Percentiles rank a stretch among this genome's conserved stretches.
phyloP scores from a whole-genome alignment of 805 yeast species.

The Clavispora asparagi region DNA sequence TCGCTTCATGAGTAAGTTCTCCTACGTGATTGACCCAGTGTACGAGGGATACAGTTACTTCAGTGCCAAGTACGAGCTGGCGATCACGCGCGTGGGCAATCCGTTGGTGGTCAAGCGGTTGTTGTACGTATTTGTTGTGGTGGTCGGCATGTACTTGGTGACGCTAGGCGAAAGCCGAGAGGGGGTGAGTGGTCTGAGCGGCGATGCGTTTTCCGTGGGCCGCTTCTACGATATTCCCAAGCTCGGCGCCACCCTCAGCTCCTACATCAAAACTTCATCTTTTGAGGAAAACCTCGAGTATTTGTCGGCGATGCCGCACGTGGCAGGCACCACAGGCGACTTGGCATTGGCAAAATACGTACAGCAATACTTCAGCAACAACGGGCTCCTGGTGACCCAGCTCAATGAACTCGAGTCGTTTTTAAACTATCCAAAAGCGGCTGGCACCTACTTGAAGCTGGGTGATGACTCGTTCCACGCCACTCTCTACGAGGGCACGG shows the following conservation, averaged over 20 bases:
- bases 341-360: slow-evolving; percentile 64
- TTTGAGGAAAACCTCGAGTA: slow-evolving; percentile 68
- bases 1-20: slow-evolving; percentile 38
- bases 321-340: slow-evolving; percentile 87
- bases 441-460: slow-evolving; percentile 23
- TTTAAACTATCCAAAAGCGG: slow-evolving; percentile 56
- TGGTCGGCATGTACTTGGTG: slow-evolving; percentile 52
- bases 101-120: slow-evolving; percentile 79
- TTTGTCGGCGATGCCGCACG: slow-evolving; percentile 75
- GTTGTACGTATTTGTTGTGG: slow-evolving; percentile 61
- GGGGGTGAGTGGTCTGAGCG: slow-evolving; percentile 33
- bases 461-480: slow-evolving; percentile 36
- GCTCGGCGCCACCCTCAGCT: slow-evolving; percentile 45
- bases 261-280: slow-evolving; percentile 46
- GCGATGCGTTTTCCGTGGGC: slow-evolving; percentile 43
- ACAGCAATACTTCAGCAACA: slow-evolving; percentile 50
- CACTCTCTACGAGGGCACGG: slow-evolving; percentile 27
- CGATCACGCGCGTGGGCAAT: slow-evolving; percentile 68
- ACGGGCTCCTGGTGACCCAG: slow-evolving; percentile 50
- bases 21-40: slow-evolving; percentile 46
- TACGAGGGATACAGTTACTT: slow-evolving; percentile 42
- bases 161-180: slow-evolving; percentile 50
- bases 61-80: slow-evolving; percentile 47
- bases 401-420: slow-evolving; percentile 49
- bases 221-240: slow-evolving; percentile 58